Conservation (phyloP, 2,329 filamentous ascomycete species). For the Tolypocladium pustulatum region DNA sequence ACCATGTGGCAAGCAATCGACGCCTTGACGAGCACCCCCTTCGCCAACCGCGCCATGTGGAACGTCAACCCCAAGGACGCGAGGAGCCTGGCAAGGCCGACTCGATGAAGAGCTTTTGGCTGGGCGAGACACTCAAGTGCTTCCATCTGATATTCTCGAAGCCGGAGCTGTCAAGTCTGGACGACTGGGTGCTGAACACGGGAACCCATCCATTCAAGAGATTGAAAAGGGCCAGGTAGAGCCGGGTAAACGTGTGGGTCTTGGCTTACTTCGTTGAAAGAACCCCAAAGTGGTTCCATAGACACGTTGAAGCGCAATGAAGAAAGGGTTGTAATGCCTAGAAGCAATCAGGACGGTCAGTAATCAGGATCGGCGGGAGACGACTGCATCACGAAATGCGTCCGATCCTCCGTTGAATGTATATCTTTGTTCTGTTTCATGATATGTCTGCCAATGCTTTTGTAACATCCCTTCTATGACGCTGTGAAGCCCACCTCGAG, state of each 20-base stretch:
- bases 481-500: slow-evolving; percentile 2
- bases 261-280: no score
- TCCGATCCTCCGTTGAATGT: background rate
- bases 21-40: slow-evolving; percentile 32
- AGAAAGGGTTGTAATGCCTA: no score
- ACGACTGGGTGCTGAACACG: slow-evolving; percentile 56
- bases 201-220: slow-evolving; percentile 35
- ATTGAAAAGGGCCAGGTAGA: no score
- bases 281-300: no score
- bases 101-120: slow-evolving; percentile 61
- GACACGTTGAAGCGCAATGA: no score
- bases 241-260: no score
- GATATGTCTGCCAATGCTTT: slow-evolving; percentile 11
- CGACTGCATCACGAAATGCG: background rate
- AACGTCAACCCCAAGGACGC: slow-evolving; percentile 22
- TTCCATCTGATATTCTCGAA: slow-evolving; percentile 65
- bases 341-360: no score
- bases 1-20: slow-evolving; percentile 40
- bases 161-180: slow-evolving; percentile 50
- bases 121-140: slow-evolving; percentile 66
- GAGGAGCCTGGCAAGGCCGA: slow-evolving; percentile 26
- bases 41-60: slow-evolving; percentile 38
- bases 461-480: slow-evolving; percentile 11
- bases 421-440: slow-evolving; percentile 1
- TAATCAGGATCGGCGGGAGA: no score